A percentile compares a stretch with the other conserved stretches of the same genome.
phyloP scores from a whole-genome alignment of 768 basidiomycete genomes.

The Pholiota microspora region DNA sequence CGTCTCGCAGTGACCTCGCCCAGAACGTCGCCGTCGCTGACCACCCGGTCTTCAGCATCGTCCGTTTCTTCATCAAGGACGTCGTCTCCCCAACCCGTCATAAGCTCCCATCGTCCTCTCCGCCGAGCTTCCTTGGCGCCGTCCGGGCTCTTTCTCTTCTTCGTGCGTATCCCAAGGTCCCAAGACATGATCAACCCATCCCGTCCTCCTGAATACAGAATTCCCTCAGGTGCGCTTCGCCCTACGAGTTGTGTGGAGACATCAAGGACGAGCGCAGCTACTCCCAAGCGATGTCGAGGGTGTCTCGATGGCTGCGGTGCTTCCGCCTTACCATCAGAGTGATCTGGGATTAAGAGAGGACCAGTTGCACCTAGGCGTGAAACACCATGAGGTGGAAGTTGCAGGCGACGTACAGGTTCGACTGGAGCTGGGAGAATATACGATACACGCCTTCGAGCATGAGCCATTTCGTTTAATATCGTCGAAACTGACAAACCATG shows the following conservation, averaged over 20 bases:
- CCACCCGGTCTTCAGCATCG: constrained; percentile 52
- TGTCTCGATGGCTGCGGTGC: constrained; percentile 35
- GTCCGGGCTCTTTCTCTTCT: constrained; percentile 21
- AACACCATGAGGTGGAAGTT: constrained; percentile 65
- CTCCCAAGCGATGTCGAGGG: constrained; percentile 85
- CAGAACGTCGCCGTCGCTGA: constrained; percentile 74
- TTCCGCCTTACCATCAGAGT: constrained; percentile 23
- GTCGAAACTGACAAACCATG: not conserved
- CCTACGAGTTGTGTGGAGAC: constrained; percentile 75
- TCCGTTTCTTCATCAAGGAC: constrained; percentile 62
- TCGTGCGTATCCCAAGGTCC: constrained; percentile 76
- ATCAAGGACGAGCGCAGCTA: constrained; percentile 87
- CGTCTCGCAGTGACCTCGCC: constrained; percentile 57
- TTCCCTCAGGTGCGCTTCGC: constrained; percentile 70
- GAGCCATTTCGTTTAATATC: constrained; percentile 1
- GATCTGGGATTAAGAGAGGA: constrained; percentile 55
- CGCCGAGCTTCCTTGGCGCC: constrained; percentile 21
- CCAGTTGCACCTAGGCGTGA: constrained; percentile 65
- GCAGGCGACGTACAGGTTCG: constrained; percentile 59
- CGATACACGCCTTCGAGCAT: constrained; percentile 60
- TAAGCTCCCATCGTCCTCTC: constrained; percentile 65
- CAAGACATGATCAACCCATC: constrained; percentile 88
- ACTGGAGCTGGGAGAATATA: constrained; percentile 82
- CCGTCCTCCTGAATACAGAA: constrained; percentile 85
- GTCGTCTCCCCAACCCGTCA: constrained; percentile 85